phyloP scores from a whole-genome alignment of 257 asterid species.

The Echites panduratus region DNA sequence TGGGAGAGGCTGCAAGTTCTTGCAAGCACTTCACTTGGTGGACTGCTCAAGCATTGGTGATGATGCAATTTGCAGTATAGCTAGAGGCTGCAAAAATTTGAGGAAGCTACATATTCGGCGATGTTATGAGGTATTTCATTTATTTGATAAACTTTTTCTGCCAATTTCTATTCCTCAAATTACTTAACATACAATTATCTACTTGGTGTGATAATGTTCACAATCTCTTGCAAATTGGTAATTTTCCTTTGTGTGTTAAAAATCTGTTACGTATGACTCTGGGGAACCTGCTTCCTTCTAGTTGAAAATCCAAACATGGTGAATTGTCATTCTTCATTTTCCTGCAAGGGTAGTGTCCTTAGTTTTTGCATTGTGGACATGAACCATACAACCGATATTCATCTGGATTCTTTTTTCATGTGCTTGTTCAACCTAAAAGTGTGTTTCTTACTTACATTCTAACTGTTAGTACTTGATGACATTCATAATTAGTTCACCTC shows the following conservation, averaged over 20 bases:
- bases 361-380: neutral
- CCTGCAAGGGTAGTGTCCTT: neutral
- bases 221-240: neutral
- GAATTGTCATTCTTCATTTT: neutral
- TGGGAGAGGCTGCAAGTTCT: constrained; percentile 79
- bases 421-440: too few species aligned
- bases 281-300: neutral
- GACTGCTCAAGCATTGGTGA: constrained; percentile 88
- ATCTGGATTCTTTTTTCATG: neutral
- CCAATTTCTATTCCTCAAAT: neutral
- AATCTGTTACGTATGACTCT: neutral
- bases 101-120: constrained; percentile 84
- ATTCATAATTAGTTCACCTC: neutral
- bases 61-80: constrained; percentile 71
- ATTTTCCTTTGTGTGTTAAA: neutral
- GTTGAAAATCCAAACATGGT: neutral
- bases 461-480: neutral
- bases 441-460: neutral
- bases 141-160: constrained; percentile 1
- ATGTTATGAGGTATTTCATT: constrained; percentile 69
- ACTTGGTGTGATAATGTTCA: neutral
- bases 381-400: neutral
- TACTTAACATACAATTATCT: neutral
- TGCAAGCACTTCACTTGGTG: constrained; percentile 91
- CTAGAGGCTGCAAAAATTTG: constrained; percentile 72